phyloP scores from a whole-genome alignment of 768 basidiomycete species.

The Termitomyces sp. region DNA sequence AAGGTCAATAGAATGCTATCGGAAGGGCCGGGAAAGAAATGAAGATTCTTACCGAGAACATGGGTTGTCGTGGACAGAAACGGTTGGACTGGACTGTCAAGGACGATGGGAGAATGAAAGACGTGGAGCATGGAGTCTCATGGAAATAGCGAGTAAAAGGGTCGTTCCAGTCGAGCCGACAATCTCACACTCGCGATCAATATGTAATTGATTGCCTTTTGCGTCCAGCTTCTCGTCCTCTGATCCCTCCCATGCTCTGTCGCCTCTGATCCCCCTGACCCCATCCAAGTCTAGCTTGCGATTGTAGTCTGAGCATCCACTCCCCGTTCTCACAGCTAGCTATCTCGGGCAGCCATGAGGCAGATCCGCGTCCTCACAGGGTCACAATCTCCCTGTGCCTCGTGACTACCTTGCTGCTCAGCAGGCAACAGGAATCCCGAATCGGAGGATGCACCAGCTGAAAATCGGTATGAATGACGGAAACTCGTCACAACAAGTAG shows the following conservation, averaged over 20 bases:
- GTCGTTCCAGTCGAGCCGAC: constrained; percentile 13
- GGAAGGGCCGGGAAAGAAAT: neutral
- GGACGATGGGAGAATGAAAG: constrained; percentile 5
- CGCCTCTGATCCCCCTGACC: constrained; percentile 7
- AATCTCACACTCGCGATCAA: constrained; percentile 20
- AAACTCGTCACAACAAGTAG: no score
- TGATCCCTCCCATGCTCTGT: constrained; percentile 1
- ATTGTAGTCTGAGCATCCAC: neutral
- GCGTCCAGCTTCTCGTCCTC: neutral
- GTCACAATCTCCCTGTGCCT: neutral
- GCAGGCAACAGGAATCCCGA: neutral
- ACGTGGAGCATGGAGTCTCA: constrained; percentile 12
- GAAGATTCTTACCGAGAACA: constrained; percentile 12
- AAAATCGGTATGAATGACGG: neutral
- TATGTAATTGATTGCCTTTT: constrained; percentile 16
- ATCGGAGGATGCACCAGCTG: neutral
- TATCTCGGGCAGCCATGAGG: neutral
- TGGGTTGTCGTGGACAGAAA: neutral
- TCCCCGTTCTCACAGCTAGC: neutral
- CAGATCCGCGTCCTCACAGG: neutral
- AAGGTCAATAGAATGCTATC: constrained; percentile 8
- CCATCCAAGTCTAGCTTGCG: neutral
- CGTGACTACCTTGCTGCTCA: neutral
- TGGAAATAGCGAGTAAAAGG: constrained; percentile 14
- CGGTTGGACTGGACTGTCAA: neutral